These are phyloP conservation scores for Cystobasidiopsis lactophilus DNA, from an alignment of 768 basidiomycete genomes.

Conservation along the genomic window DNA sequence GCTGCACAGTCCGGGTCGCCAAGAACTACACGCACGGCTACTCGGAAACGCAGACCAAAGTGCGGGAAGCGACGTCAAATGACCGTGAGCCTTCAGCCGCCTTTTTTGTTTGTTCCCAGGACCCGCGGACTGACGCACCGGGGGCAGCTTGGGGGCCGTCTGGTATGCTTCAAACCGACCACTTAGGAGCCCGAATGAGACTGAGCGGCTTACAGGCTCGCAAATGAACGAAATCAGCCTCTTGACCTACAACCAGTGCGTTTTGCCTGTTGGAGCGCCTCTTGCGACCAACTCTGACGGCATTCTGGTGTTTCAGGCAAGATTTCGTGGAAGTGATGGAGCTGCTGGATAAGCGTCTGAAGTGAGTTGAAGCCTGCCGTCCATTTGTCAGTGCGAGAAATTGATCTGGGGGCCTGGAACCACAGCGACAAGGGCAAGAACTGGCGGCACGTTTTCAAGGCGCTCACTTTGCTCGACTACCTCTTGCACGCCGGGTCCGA, in stretches of 20 bases:
- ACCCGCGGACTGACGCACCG: constrained; percentile 34
- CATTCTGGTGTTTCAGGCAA: constrained; percentile 32
- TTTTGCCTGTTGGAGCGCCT: constrained; percentile 10
- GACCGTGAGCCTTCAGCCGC: background rate
- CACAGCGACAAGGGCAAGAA: constrained; percentile 87
- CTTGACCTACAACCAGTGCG: constrained; percentile 87
- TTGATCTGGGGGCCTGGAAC: constrained; percentile 31
- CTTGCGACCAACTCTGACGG: background rate
- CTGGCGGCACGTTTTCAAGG: constrained; percentile 99
- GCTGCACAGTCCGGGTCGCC: too few species aligned
- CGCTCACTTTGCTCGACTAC: constrained; percentile 84
- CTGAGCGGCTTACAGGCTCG: background rate
- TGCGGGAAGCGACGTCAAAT: constrained; percentile 37
- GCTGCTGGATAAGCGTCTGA: constrained; percentile 89
- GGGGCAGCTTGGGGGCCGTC: constrained; percentile 86
- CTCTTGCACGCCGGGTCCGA: constrained; percentile 88
- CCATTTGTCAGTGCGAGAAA: background rate
- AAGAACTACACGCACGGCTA: constrained; percentile 33
- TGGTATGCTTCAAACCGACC: constrained; percentile 38
- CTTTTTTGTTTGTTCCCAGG: background rate
- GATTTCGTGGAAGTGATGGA: constrained; percentile 99
- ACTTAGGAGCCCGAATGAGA: background rate
- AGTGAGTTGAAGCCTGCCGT: constrained; percentile 10
- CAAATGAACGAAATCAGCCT: constrained; percentile 98
- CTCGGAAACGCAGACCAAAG: constrained; percentile 84